Conservation (phyloP, 2,329 filamentous ascomycete genomes). For the Fusarium chlamydosporum region DNA sequence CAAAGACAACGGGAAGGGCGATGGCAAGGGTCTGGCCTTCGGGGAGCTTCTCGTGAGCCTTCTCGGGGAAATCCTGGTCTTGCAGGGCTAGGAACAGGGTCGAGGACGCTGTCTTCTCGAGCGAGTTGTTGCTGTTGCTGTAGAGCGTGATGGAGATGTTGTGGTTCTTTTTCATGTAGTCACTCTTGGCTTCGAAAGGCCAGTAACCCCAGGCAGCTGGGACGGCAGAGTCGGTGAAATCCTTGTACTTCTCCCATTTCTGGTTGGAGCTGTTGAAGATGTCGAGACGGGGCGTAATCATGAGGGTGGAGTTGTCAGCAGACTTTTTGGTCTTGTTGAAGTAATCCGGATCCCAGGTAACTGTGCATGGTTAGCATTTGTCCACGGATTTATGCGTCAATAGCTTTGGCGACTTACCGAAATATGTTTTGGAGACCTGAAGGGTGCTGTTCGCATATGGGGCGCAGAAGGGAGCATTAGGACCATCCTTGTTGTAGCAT, state of each 20-base stretch:
- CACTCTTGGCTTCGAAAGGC: conserved; percentile 59
- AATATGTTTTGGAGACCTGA: conserved; percentile 64
- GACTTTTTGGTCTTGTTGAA: conserved; percentile 60
- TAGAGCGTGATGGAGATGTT: conserved; percentile 66
- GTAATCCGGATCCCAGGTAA: conserved; percentile 70
- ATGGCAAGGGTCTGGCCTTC: conserved; percentile 63
- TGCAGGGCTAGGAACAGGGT: conserved; percentile 59
- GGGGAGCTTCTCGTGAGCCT: conserved; percentile 53
- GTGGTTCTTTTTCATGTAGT: conserved; percentile 55
- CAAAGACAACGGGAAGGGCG: conserved; percentile 66
- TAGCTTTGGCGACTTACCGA: conserved; percentile 57
- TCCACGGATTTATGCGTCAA: not conserved
- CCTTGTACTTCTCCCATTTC: conserved; percentile 53
- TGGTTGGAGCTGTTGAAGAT: conserved; percentile 57
- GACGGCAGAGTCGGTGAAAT: conserved; percentile 56
- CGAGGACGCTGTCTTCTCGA: conserved; percentile 58
- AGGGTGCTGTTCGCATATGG: conserved; percentile 62
- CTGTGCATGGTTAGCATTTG: conserved; percentile 52
- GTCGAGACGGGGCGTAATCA: conserved; percentile 59
- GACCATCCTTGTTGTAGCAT: conserved; percentile 64
- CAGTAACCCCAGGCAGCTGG: conserved; percentile 64
- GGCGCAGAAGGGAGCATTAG: conserved; percentile 66
- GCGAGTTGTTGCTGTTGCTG: conserved; percentile 54
- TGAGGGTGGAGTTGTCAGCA: conserved; percentile 54
- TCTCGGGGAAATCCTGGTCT: conserved; percentile 56